Evolutionary conservation across 805 yeast genomes (phyloP).

Genomic region (Monosporozyma aerobia): DNA sequence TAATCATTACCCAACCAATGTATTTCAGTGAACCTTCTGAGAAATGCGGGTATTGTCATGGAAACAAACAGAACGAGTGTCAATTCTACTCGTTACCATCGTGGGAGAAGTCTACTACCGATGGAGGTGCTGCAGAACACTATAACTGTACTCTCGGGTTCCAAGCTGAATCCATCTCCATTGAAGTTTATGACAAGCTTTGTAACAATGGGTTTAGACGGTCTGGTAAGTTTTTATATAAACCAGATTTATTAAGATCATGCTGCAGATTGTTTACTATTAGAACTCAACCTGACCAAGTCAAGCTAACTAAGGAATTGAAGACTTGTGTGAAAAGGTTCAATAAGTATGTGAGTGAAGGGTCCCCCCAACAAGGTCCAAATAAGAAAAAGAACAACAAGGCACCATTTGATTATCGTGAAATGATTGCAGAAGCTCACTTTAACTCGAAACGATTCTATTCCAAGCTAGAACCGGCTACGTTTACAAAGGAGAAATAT

Average conservation of each 20-base stretch:
- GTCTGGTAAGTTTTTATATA: conserved; percentile 60
- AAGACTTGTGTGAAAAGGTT: conserved; percentile 58
- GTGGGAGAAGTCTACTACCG: conserved; percentile 17
- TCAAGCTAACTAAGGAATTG: conserved; percentile 54
- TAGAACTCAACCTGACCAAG: conserved; percentile 42
- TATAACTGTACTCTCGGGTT: conserved; percentile 32
- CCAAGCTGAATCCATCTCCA: conserved; percentile 37
- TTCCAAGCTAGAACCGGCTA: conserved; percentile 46
- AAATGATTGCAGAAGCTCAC: conserved; percentile 35
- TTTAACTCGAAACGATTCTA: conserved; percentile 18
- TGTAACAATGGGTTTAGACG: conserved; percentile 73
- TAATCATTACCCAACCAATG: conserved; percentile 38
- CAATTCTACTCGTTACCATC: conserved; percentile 34
- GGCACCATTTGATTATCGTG: conserved; percentile 21
- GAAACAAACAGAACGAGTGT: conserved; percentile 33
- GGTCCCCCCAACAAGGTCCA: not conserved
- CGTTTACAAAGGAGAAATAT: conserved; percentile 49
- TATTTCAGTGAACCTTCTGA: conserved; percentile 32
- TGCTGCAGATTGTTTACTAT: conserved; percentile 80
- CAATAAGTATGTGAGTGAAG: conserved; percentile 15
- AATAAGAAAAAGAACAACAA: conserved; percentile 5
- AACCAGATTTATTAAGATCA: conserved; percentile 56
- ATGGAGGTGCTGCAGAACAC: conserved; percentile 3
- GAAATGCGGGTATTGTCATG: conserved; percentile 69
- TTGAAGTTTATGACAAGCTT: conserved; percentile 49